Percentiles rank a stretch among this genome's conserved stretches.
These are phyloP conservation scores for Viola pubescens DNA, from an alignment of 441 rosid species.

Conservation along the genomic window DNA sequence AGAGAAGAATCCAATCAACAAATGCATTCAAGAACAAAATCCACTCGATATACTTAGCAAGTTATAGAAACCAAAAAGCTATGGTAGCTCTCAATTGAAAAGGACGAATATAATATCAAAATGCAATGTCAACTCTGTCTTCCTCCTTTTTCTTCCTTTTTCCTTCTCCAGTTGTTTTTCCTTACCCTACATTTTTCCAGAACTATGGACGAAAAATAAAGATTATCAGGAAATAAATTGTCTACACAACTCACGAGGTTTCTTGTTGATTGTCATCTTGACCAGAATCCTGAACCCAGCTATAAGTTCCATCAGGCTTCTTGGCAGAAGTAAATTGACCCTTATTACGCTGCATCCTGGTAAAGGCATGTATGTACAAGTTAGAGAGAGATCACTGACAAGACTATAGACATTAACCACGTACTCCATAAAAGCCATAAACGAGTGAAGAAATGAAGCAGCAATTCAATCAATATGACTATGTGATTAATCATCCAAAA, in stretches of 20 bases:
- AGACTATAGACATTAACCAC: neutral
- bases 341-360: slow-evolving; percentile 94
- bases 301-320: slow-evolving; percentile 56
- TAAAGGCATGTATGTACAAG: slow-evolving; percentile 1
- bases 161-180: too few species aligned
- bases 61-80: too few species aligned
- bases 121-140: too few species aligned
- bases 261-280: slow-evolving; percentile 62
- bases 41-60: too few species aligned
- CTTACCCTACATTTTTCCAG: neutral
- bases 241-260: slow-evolving; percentile 48
- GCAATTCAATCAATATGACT: too few species aligned
- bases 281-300: slow-evolving; percentile 61
- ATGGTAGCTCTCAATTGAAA: too few species aligned
- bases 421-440: too few species aligned
- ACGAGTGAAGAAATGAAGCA: neutral
- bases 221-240: neutral
- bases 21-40: too few species aligned
- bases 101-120: too few species aligned
- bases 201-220: neutral
- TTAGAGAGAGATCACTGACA: neutral
- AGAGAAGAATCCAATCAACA: neutral
- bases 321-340: slow-evolving; percentile 91
- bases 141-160: too few species aligned
- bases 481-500: too few species aligned